Percentiles rank a stretch among this genome's conserved stretches.
Conservation (phyloP, 2,329 filamentous ascomycete species). For the Plenodomus lindquistii region DNA sequence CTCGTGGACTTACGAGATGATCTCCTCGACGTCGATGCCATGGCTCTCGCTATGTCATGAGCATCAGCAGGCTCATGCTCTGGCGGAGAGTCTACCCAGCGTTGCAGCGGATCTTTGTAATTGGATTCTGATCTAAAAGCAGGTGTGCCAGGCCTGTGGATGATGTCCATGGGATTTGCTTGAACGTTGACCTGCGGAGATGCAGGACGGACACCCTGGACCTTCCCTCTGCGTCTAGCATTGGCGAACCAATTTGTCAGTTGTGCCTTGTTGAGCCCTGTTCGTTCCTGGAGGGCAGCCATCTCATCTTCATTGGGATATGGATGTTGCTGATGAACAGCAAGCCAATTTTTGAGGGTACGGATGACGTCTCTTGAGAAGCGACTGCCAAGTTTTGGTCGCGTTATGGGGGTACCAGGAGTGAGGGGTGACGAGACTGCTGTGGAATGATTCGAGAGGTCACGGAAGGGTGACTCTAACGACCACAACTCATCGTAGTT, state of each 20-base stretch:
- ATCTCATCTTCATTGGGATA: constrained; percentile 29
- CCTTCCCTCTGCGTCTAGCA: constrained; percentile 27
- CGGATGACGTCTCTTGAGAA: constrained; percentile 30
- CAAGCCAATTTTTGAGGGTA: constrained; percentile 29
- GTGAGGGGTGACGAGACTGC: constrained; percentile 13
- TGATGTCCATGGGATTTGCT: constrained; percentile 24
- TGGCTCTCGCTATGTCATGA: constrained; percentile 27
- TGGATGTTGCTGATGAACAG: constrained; percentile 23
- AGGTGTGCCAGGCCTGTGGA: constrained; percentile 26
- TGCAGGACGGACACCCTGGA: constrained; percentile 12
- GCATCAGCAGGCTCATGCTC: constrained; percentile 32
- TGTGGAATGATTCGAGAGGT: constrained; percentile 16
- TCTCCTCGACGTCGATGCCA: constrained; percentile 18
- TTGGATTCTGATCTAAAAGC: constrained; percentile 10
- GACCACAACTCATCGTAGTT: constrained; percentile 7
- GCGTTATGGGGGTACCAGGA: constrained; percentile 8
- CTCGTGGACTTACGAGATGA: constrained; percentile 4
- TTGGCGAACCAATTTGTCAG: constrained; percentile 37
- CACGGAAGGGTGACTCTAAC: not conserved
- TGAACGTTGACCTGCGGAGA: constrained; percentile 10
- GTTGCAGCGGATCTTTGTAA: constrained; percentile 26
- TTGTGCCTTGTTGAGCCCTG: constrained; percentile 30
- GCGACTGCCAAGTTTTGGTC: constrained; percentile 23
- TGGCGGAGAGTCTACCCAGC: constrained; percentile 35
- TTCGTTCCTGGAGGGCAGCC: constrained; percentile 18